Base-by-base conservation (phyloP, 805 yeast genomes). In the Saccharomycopsis fermentans region DNA sequence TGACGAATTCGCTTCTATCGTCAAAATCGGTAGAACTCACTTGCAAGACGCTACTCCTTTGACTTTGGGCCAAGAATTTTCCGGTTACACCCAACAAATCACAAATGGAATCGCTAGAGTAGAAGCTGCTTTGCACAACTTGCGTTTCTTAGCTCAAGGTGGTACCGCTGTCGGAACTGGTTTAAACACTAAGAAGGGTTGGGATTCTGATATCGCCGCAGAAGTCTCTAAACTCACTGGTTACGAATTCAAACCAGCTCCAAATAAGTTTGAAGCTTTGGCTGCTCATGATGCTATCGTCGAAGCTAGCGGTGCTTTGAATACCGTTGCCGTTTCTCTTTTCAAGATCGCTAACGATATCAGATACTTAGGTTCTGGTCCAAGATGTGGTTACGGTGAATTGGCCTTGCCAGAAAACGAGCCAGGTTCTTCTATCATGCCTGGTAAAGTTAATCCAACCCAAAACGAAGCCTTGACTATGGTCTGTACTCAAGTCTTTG, bases 121-220 rank as follows among this genome's bases (percentile, higher is more conserved):
- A 62, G 89, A 90, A 77, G 75, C 76, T 63, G 73, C 86, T 56
- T 80, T 94, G 65, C 88, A 88, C 65, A 83, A 83, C 74, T 79
- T 94, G 71, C 80, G 84, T 68, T 82, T 71, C 71, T 81, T 94
- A 66, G 99, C 99, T 54, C 99, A 94, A 79, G 99, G 99, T 78
- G 99, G 99, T 77, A 94, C 99, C 63, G 99, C 99, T 62, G 99
- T 94, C 58, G 99, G 99, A 68, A 94, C 99, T 58, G 99, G 99
- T 65, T 81, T 94, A 68, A 94, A 94, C 83, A 92, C 98, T 75
- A 85, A 75, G 71, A 81, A 82, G 70, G 98, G 98, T 27, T 94
- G 87, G 71, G 96, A 90, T 67, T 84, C 77, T 67, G 83, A 86
- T 66, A 83, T 94, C 66, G 99, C 99, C 62, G 84, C 80, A 61